Base-by-base conservation (phyloP, 192 early-diverging fungal genomes). In the Thamnidium elegans region DNA sequence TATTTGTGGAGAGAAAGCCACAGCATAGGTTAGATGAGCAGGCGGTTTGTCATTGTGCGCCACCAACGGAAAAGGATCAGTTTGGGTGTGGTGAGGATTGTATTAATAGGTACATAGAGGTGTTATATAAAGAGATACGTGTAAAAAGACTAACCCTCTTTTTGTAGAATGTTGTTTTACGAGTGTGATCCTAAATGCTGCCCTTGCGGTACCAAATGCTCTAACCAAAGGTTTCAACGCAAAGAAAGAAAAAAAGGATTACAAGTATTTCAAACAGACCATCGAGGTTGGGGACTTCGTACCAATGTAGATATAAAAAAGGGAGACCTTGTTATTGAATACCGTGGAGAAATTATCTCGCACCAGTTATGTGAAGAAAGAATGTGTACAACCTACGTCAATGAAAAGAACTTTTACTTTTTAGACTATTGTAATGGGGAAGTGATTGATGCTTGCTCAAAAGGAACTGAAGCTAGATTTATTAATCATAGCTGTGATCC, bases 401-500 rank as follows among this genome's bases (percentile, higher is more conserved):
- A 81, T 36, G 71, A 78, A 26, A 75, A 81, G 17, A 86, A 89
- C 65, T 83, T 92, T 70, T 94, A 94, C 66, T 92, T 94, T 68
- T 69, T 94, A 21, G 84, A 88, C 53, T 94, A 91, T 63, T 79
- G 81, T 43, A 69, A 79, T 9, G 82, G 84, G 2, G 90, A 92
- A 58, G 92, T 94, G 15, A 80, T 94, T 20, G 92, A 94, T 76
- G 92, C 83, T 14, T 83, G 81, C 43, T 56, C 76, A 52, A 91
- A 91, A 51, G 92, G 92, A 7, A 90, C 88, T 8, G 83, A 86
- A 8, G 92, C 92, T 45, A 78, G 92, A 44, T 94, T 92, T 71
- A 84, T 92, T 14, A 94, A 94, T 64, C 92, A 94, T 67, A 78
- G 84, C 21, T 94, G 92, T 63, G 84, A 84, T 10, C 92, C 92